Evolutionary conservation across 257 asterid genomes (phyloP).

Genomic region (Solanum appendiculatum): DNA sequence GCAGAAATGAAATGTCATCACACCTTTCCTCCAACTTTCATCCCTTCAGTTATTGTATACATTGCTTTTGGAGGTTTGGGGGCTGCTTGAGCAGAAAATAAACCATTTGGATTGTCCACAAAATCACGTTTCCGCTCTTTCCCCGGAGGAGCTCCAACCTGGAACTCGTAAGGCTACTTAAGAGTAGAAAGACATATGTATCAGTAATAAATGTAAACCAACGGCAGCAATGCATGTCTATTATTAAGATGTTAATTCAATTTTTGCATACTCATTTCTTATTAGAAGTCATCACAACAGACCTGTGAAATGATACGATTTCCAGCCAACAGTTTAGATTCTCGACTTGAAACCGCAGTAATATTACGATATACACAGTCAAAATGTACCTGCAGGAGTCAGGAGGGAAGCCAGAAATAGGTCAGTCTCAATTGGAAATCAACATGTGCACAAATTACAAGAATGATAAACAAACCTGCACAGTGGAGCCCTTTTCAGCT

Average conservation of each 20-base stretch:
- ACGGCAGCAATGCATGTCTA: neutral
- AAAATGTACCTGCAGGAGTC: slow-evolving; percentile 60
- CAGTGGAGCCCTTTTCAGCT: slow-evolving; percentile 73
- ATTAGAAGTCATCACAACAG: neutral
- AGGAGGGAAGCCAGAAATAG: slow-evolving; percentile 2
- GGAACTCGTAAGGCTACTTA: slow-evolving; percentile 89
- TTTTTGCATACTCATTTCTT: neutral
- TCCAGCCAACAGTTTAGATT: slow-evolving; percentile 92
- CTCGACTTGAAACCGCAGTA: slow-evolving; percentile 92
- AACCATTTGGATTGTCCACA: slow-evolving; percentile 83
- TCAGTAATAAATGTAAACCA: slow-evolving; percentile 11
- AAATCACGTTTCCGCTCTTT: slow-evolving; percentile 93
- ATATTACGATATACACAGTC: slow-evolving; percentile 87
- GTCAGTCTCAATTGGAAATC: neutral
- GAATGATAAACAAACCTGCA: slow-evolving; percentile 40
- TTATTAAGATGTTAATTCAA: neutral
- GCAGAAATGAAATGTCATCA: neutral
- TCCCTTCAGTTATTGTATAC: slow-evolving; percentile 81
- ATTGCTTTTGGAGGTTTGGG: slow-evolving; percentile 93
- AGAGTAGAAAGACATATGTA: slow-evolving; percentile 8
- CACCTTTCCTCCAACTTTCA: slow-evolving; percentile 99
- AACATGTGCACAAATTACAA: neutral
- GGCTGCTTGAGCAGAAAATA: slow-evolving; percentile 96
- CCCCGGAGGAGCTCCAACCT: slow-evolving; percentile 84
- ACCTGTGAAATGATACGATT: slow-evolving; percentile 93